Percentiles rank a stretch among this genome's conserved stretches.
phyloP scores from a whole-genome alignment of 208 protist genomes.

The Leishmania amazonensis region DNA sequence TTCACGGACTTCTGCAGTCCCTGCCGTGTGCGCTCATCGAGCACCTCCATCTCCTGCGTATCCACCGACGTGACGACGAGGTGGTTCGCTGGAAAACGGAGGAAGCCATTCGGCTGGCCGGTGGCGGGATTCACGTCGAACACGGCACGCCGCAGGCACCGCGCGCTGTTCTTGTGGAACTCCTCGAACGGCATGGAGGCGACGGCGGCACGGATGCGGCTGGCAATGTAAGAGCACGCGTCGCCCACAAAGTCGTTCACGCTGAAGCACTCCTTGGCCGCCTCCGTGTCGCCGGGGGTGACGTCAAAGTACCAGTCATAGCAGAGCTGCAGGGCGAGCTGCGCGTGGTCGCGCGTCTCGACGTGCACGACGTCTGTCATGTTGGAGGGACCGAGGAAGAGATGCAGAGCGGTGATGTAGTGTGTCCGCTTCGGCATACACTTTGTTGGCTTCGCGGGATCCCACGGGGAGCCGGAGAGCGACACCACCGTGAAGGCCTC shows the following conservation, averaged over 20 bases:
- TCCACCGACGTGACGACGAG: conserved; percentile 96
- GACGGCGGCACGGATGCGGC: conserved; percentile 79
- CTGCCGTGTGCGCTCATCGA: conserved; percentile 94
- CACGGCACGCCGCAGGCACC: conserved; percentile 66
- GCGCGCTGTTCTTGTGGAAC: conserved; percentile 85
- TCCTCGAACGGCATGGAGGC: conserved; percentile 84
- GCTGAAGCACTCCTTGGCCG: conserved; percentile 72
- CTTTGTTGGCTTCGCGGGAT: conserved; percentile 77
- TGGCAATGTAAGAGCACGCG: conserved; percentile 85
- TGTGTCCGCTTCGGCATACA: conserved; percentile 75
- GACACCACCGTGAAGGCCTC: conserved; percentile 87
- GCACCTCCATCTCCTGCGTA: conserved; percentile 94
- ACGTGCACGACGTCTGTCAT: conserved; percentile 95
- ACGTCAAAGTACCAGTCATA: conserved; percentile 94
- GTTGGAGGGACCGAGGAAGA: conserved; percentile 94
- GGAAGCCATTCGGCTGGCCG: conserved; percentile 43
- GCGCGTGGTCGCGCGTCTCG: conserved; percentile 89
- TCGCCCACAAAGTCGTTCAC: conserved; percentile 89
- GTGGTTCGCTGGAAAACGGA: conserved; percentile 91
- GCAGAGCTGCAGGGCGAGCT: conserved; percentile 81
- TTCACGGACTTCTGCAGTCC: conserved; percentile 96
- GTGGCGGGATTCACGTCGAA: conserved; percentile 82
- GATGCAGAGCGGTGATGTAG: conserved; percentile 74
- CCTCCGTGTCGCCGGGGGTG: conserved; percentile 43
- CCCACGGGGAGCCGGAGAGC: conserved; percentile 88